Conservation (phyloP, 2,329 filamentous ascomycete genomes). For the Penicillium corylophilum region DNA sequence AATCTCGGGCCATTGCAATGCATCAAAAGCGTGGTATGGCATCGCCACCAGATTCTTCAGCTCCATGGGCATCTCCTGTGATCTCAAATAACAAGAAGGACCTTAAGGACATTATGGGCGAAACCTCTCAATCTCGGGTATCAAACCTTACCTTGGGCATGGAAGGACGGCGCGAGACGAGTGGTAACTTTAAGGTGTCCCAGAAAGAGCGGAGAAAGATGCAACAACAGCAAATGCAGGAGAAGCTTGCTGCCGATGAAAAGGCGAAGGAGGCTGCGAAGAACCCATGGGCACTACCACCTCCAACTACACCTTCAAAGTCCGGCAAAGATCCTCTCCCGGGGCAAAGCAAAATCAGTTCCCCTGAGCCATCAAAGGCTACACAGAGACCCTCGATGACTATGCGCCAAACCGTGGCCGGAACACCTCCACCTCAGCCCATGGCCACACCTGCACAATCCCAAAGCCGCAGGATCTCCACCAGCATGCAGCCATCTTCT, state of each 20-base stretch:
- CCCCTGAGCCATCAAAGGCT: conserved; percentile 23
- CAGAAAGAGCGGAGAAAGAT: conserved; percentile 90
- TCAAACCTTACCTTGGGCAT: conserved; percentile 56
- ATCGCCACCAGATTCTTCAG: conserved; percentile 31
- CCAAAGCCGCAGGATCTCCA: conserved; percentile 41
- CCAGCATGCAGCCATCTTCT: conserved; percentile 13
- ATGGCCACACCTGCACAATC: conserved; percentile 45
- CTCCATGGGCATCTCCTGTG: conserved; percentile 55
- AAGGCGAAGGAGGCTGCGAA: conserved; percentile 36
- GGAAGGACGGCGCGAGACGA: conserved; percentile 45
- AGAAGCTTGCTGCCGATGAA: conserved; percentile 34
- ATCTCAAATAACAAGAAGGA: conserved; percentile 65
- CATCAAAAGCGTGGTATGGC: conserved; percentile 27
- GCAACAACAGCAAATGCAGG: conserved; percentile 63
- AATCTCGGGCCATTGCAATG: conserved; percentile 17
- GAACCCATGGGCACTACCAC: conserved; percentile 64
- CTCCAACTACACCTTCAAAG: conserved; percentile 15
- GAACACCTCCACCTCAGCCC: conserved; percentile 37
- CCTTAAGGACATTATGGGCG: conserved; percentile 73
- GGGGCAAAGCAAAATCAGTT: conserved; percentile 28
- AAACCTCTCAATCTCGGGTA: conserved; percentile 52
- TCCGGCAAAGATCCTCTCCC: conserved; percentile 36
- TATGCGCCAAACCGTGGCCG: conserved; percentile 60
- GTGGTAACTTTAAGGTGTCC: conserved; percentile 64
- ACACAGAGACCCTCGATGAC: conserved; percentile 53